phyloP scores from a whole-genome alignment of 768 basidiomycete species.

The Aureoboletus auriporus region DNA sequence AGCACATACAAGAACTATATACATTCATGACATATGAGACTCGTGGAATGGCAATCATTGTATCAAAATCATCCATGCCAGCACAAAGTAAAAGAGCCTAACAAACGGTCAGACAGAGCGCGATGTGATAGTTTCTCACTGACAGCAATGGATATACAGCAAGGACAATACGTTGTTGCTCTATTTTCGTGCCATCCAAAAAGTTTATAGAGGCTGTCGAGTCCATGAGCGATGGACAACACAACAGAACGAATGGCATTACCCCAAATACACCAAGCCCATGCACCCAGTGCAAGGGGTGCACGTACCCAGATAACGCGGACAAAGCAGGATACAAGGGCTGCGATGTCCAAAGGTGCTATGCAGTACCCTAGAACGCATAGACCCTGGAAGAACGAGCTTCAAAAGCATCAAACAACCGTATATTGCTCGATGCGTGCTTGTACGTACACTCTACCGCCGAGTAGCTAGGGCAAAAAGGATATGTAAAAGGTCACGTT shows the following conservation, averaged over 20 bases:
- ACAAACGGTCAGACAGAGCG: not conserved
- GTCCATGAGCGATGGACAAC: not conserved
- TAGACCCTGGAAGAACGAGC: constrained; percentile 94
- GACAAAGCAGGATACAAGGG: constrained; percentile 82
- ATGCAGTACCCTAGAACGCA: constrained; percentile 95
- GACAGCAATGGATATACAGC: constrained; percentile 96
- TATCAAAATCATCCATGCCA: constrained; percentile 97
- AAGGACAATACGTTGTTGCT: constrained; percentile 82
- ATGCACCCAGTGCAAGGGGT: constrained; percentile 80
- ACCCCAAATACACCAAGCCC: constrained; percentile 99
- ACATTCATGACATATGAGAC: constrained; percentile 12
- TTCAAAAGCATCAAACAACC: constrained; percentile 25
- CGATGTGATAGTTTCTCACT: constrained; percentile 28
- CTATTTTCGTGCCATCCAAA: constrained; percentile 91
- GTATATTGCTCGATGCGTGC: not conserved
- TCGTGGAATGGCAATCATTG: constrained; percentile 41
- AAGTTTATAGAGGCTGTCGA: constrained; percentile 85
- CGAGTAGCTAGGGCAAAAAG: constrained; percentile 53
- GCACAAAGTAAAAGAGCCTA: constrained; percentile 89
- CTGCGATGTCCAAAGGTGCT: constrained; percentile 89
- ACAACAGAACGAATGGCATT: not conserved
- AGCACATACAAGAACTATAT: constrained; percentile 2
- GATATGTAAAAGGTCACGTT: not conserved
- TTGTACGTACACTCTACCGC: constrained; percentile 72
- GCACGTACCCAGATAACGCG: constrained; percentile 81